phyloP scores from a whole-genome alignment of 1,284 basidiomycete genomes.

The Ceratobasidium sp. region DNA sequence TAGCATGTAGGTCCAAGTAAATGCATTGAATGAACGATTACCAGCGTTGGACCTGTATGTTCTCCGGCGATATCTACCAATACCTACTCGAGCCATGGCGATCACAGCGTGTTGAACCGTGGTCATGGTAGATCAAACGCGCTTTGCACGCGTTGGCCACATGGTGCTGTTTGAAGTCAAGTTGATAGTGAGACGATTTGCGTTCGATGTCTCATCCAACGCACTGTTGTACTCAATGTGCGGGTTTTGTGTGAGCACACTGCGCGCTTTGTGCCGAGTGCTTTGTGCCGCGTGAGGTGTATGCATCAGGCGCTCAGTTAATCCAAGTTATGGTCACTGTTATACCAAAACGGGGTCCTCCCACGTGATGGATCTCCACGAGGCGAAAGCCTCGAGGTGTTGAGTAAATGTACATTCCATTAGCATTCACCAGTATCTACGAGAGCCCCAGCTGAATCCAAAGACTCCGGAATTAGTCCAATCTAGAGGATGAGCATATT shows the following conservation, averaged over 20 bases:
- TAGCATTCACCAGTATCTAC: slow-evolving; percentile 38
- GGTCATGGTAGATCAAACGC: slow-evolving; percentile 39
- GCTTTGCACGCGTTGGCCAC: slow-evolving; percentile 44
- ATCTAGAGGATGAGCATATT: slow-evolving; percentile 43
- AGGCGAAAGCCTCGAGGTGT: slow-evolving; percentile 24
- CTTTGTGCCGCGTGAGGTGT: slow-evolving; percentile 24
- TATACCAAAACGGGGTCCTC: slow-evolving; percentile 38
- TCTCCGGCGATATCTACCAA: not conserved
- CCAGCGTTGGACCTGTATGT: not conserved
- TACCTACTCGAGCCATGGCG: slow-evolving; percentile 54
- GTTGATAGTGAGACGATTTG: slow-evolving; percentile 29
- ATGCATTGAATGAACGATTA: slow-evolving; percentile 3
- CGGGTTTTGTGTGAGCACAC: too few species aligned
- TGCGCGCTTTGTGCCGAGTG: not conserved
- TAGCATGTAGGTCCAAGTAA: slow-evolving; percentile 12
- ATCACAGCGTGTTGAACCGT: slow-evolving; percentile 45
- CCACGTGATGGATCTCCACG: slow-evolving; percentile 44
- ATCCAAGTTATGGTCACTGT: slow-evolving; percentile 33
- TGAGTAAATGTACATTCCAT: slow-evolving; percentile 29
- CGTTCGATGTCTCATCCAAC: slow-evolving; percentile 23
- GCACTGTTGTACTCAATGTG: too few species aligned
- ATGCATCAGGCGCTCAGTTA: slow-evolving; percentile 43
- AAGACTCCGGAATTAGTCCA: slow-evolving; percentile 42
- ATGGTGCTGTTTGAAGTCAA: slow-evolving; percentile 39
- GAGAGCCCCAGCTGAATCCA: slow-evolving; percentile 44